Evolutionary conservation across 306 rosid genomes (phyloP), one percentile per base, ranked within the genome.

Genomic region (Dryas drummondii): DNA sequence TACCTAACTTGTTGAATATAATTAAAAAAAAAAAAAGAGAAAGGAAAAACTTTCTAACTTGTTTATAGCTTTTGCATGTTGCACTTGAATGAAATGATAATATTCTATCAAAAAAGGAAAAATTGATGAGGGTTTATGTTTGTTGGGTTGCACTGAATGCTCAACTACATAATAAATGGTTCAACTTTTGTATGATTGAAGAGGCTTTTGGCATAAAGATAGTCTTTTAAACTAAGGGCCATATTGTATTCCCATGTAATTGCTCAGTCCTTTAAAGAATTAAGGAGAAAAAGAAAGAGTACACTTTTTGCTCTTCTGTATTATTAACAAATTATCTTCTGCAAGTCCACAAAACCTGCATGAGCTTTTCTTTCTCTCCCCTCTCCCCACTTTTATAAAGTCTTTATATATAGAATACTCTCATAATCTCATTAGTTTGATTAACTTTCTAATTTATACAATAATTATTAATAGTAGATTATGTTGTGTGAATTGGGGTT

Each of bases 161-260:
- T 15, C 37, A 57, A 72, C 26, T 26, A 13, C 26, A 7, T 56
- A 12, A 45, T 13, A 19, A 54, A 51, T 64, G 11, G 12, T 51
- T 16, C 37, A 53, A 45, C 46, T 52, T 50, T 74, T 51, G 27
- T 16, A 46, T 54, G 41, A 66, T 76, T 66, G 41, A 26, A 9
- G 48, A 11, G 27, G 49, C 73, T 56, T 76, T 76, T 46, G 13
- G 67, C 50, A 57, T 27, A 68, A 67, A 54, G 57, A 57, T n/a
- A 2, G 10, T 11, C 58, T 9, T 46, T 55, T 67, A 16, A 68
- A 32, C 6, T 15, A 46, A 26, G 54, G 55, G 56, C 66, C 47
- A 15, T 32, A 49, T 48, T 75, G 46, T 58, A 41, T 41, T 75
- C 66, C 6, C 63, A 40, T 37, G 2, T 32, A 63, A 64, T 49